Base-by-base conservation (phyloP, 129 eudicot genomes). In the Lactuca saligna region DNA sequence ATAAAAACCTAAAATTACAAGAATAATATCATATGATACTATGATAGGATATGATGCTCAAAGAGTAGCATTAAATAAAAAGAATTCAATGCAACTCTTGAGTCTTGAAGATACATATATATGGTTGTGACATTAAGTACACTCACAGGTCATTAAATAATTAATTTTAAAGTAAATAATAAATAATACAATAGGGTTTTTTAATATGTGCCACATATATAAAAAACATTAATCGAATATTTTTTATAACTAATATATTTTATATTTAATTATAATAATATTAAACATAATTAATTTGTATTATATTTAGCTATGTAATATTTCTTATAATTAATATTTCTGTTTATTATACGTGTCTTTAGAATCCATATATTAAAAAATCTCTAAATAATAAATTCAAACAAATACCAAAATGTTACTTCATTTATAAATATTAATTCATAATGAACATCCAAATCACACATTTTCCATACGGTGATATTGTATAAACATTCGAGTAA, bases 401-500 rank as follows among this genome's bases (percentile, higher is more conserved):
- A 66, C 15, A 68, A 54, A 53, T 39, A 42, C 17, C 7, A 15
- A 14, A n/a, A 65, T 20, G 56, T 7, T 3, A 16, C 34, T 16
- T 61, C 15, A 38, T 57, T 15, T 14, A 53, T 53, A 53, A 50
- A 57, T 57, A 64, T 67, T 34, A 53, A 57, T 42, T 69, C 42
- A n/a, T 41, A 56, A 69, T 39, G 3, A 56, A 69, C 65, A 68
- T 38, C n/a, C 2, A 54, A 54, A 16, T 13, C 41, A 17, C 15
- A 54, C 62, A 69, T 38, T 55, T 55, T 68, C 8, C 51, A 68
- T 68, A 68, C 15, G 5, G 39, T 68, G 20, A 67, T 4, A 25
- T 25, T 25, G 12, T 38, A 38, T 54, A 56, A 37, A 20, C 63
- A 20, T 55, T 38, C 39, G 31, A 20, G n/a, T 56, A 57, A 56